These are phyloP conservation scores for Cryptosporidium tyzzeri DNA, from an alignment of 169 alveolate species.

Conservation along the genomic window DNA sequence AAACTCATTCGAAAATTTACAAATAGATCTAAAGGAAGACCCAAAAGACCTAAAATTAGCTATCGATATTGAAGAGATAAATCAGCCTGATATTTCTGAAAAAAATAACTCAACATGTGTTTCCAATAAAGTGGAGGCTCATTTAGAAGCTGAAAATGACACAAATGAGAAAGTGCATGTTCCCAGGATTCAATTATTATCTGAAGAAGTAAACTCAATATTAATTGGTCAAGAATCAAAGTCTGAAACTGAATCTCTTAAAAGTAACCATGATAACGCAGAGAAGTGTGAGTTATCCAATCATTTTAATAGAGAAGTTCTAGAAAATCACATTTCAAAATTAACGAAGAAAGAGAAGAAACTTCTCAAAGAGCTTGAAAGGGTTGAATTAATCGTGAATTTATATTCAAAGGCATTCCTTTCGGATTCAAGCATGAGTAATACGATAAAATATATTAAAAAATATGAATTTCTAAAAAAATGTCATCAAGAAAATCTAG, in stretches of 20 bases:
- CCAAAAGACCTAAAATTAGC: neutral
- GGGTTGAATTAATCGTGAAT: neutral
- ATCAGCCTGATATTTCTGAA: neutral
- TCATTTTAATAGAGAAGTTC: no score
- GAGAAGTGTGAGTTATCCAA: neutral
- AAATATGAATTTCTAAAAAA: neutral
- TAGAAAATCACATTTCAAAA: neutral
- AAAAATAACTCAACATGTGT: neutral
- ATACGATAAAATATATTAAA: neutral
- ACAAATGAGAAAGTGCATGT: neutral
- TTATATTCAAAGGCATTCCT: slow-evolving; percentile 18
- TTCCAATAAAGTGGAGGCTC: neutral
- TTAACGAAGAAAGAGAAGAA: neutral
- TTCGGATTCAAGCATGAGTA: neutral
- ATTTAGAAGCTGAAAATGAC: neutral
- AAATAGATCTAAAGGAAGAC: neutral
- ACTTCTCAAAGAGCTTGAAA: slow-evolving; percentile 11
- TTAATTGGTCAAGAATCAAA: no score
- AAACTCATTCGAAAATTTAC: neutral
- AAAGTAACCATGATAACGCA: neutral
- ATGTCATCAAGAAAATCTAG: neutral
- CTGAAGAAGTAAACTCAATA: neutral
- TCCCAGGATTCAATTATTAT: neutral
- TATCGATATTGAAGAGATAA: neutral
- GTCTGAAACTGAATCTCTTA: neutral